phyloP scores from a whole-genome alignment of 1,284 basidiomycete genomes.

The Apiotrichum veenhuisii region DNA sequence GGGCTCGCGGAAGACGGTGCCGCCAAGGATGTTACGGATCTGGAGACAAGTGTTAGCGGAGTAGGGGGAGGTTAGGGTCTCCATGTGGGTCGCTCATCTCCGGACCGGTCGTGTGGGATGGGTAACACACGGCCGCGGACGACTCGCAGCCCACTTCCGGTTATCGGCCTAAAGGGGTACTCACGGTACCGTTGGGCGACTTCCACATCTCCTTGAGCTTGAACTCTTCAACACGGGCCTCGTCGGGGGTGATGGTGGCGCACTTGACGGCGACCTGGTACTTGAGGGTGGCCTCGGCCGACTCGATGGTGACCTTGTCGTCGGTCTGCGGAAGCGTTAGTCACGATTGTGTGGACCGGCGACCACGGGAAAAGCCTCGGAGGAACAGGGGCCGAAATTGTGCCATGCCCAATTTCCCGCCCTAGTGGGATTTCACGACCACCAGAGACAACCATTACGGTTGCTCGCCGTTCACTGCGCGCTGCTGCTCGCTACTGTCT shows the following conservation, averaged over 20 bases:
- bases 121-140: not conserved
- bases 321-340: conserved; percentile 61
- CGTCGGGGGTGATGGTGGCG: conserved; percentile 97
- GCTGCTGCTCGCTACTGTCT: no score
- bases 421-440: no score
- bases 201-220: conserved; percentile 98
- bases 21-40: conserved; percentile 95
- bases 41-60: conserved; percentile 38
- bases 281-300: conserved; percentile 81
- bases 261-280: conserved; percentile 81
- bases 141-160: no score
- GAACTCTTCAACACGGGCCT: conserved; percentile 68
- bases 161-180: conserved; percentile 33
- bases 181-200: conserved; percentile 87
- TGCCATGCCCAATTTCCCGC: not conserved
- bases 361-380: conserved; percentile 14
- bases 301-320: conserved; percentile 88
- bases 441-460: no score
- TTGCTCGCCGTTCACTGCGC: no score
- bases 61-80: no score
- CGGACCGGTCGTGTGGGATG: no score
- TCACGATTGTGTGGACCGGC: no score
- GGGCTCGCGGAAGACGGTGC: conserved; percentile 97
- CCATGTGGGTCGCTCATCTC: not conserved
- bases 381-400: no score